Conservation (phyloP, 1,284 basidiomycete genomes). For the Caloboletus inedulis region DNA sequence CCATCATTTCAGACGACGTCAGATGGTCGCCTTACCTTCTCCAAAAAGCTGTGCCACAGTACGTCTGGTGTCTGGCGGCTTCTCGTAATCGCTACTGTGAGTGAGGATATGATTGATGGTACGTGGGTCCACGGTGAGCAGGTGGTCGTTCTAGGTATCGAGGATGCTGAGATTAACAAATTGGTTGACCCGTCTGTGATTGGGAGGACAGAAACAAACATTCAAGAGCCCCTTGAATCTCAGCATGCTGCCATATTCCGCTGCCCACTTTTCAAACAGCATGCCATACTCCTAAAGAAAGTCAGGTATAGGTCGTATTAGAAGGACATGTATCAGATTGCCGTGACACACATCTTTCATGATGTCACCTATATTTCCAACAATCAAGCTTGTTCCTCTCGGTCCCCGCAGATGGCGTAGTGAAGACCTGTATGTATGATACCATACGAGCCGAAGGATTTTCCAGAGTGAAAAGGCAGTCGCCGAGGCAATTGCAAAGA, state of each 20-base stretch:
- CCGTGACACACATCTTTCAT: constrained; percentile 6
- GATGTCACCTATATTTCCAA: constrained; percentile 10
- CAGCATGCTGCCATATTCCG: constrained; percentile 51
- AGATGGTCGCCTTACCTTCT: constrained; percentile 18
- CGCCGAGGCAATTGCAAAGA: neutral
- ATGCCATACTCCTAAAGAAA: constrained; percentile 5
- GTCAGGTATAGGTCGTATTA: too few species aligned
- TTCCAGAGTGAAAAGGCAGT: constrained; percentile 4
- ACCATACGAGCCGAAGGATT: neutral
- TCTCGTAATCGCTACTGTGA: constrained; percentile 35
- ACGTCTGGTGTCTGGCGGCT: constrained; percentile 25
- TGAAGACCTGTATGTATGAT: neutral
- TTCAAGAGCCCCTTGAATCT: constrained; percentile 38
- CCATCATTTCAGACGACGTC: neutral
- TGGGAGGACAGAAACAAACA: neutral
- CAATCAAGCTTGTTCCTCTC: constrained; percentile 5
- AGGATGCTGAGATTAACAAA: neutral
- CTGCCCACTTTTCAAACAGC: constrained; percentile 39
- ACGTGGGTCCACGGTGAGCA: constrained; percentile 34
- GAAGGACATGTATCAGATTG: neutral
- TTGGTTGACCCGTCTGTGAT: too few species aligned
- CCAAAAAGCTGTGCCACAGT: constrained; percentile 29
- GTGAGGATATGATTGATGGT: constrained; percentile 39
- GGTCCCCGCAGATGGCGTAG: constrained; percentile 12
- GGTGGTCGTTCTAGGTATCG: constrained; percentile 16